Conservation (phyloP, 2,329 filamentous ascomycete genomes). For the Canariomyces notabilis region DNA sequence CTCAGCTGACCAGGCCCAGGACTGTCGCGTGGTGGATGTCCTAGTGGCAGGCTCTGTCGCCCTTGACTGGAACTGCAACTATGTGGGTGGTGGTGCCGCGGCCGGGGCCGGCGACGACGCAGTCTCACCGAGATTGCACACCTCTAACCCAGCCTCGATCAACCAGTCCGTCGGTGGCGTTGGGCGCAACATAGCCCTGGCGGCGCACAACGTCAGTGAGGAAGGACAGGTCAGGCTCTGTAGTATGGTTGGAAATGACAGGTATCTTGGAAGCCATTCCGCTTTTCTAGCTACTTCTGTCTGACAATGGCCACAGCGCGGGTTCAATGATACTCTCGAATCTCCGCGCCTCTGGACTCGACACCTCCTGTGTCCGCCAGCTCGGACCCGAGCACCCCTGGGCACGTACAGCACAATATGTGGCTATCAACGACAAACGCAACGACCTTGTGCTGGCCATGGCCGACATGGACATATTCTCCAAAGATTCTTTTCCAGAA, state of each 20-base stretch:
- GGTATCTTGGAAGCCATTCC: slow-evolving; percentile 47
- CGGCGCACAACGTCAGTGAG: slow-evolving; percentile 65
- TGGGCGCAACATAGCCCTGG: slow-evolving; percentile 84
- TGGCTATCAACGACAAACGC: slow-evolving; percentile 77
- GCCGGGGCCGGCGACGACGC: slow-evolving; percentile 23
- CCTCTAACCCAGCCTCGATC: slow-evolving; percentile 81
- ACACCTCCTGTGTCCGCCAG: slow-evolving; percentile 57
- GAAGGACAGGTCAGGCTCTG: slow-evolving; percentile 62
- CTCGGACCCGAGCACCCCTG: slow-evolving; percentile 45
- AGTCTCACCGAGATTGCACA: slow-evolving; percentile 55
- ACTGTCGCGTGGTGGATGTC: slow-evolving; percentile 48
- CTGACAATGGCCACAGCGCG: slow-evolving; percentile 44
- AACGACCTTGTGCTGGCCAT: slow-evolving; percentile 87
- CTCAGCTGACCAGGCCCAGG: slow-evolving; percentile 9
- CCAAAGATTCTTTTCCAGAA: slow-evolving; percentile 46
- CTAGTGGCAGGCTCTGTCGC: slow-evolving; percentile 88
- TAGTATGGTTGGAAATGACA: slow-evolving; percentile 76
- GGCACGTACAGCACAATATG: slow-evolving; percentile 79
- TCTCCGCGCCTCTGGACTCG: slow-evolving; percentile 60
- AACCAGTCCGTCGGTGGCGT: slow-evolving; percentile 84
- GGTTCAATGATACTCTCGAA: slow-evolving; percentile 67
- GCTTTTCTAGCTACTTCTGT: neutral
- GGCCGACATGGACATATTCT: slow-evolving; percentile 89
- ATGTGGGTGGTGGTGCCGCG: slow-evolving; percentile 36
- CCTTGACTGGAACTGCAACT: slow-evolving; percentile 83